Evolutionary conservation across 169 alveolate genomes (phyloP).

Genomic region (Fabrea salina): DNA sequence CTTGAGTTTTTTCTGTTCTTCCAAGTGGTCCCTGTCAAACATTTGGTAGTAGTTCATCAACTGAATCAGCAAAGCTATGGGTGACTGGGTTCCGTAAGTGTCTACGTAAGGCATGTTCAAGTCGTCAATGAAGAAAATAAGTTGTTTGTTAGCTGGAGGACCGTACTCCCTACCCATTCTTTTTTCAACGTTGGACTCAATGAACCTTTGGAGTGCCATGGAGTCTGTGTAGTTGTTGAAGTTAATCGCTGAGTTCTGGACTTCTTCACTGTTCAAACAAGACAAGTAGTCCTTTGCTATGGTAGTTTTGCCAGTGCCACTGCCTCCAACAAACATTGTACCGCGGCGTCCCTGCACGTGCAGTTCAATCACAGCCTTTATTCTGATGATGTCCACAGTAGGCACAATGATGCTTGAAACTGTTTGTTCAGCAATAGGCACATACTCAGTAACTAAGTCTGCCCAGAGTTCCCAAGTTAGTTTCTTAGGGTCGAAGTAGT

Average conservation of each 20-base stretch:
- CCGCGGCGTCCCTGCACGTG: constrained; percentile 84
- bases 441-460: constrained; percentile 64
- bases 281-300: constrained; percentile 89
- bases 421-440: constrained; percentile 66
- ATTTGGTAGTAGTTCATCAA: constrained; percentile 83
- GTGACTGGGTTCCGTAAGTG: constrained; percentile 93
- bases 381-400: constrained; percentile 74
- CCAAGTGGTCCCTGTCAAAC: constrained; percentile 89
- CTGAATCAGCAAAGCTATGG: constrained; percentile 87
- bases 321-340: constrained; percentile 86
- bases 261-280: constrained; percentile 77
- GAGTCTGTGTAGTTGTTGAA: constrained; percentile 91
- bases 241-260: constrained; percentile 78
- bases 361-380: constrained; percentile 79
- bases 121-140: constrained; percentile 93
- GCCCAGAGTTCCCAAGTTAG: constrained; percentile 81
- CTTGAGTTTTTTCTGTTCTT: constrained; percentile 88
- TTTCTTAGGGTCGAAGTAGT: constrained; percentile 79
- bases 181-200: constrained; percentile 88
- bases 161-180: constrained; percentile 92
- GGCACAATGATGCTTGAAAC: constrained; percentile 77
- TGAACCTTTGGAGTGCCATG: constrained; percentile 80
- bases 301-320: constrained; percentile 92
- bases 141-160: constrained; percentile 89
- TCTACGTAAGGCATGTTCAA: constrained; percentile 94